phyloP scores from a whole-genome alignment of 2,329 filamentous ascomycete genomes.

The Aspergillus unguis region DNA sequence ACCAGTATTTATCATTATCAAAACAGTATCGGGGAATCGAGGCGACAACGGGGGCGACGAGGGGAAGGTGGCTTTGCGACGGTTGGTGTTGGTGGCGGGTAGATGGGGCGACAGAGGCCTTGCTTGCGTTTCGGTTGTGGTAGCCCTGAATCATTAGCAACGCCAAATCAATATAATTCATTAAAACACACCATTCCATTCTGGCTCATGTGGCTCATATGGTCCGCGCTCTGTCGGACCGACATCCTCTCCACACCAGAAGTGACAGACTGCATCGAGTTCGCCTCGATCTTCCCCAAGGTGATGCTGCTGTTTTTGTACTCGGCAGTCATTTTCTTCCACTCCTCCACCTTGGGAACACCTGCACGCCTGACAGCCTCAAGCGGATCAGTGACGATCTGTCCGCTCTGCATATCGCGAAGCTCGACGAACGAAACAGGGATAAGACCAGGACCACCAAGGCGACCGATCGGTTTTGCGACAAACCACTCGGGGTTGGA shows the following conservation, averaged over 20 bases:
- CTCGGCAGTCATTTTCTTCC: constrained; percentile 99
- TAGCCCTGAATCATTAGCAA: constrained; percentile 24
- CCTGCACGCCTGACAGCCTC: constrained; percentile 85
- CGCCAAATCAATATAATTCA: background rate
- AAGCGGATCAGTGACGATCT: constrained; percentile 74
- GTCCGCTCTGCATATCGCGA: constrained; percentile 84
- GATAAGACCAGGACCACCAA: constrained; percentile 93
- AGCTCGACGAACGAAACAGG: constrained; percentile 97
- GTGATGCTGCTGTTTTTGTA: constrained; percentile 99
- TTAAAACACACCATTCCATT: constrained; percentile 51
- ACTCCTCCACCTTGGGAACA: constrained; percentile 93
- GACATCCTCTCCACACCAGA: constrained; percentile 77
- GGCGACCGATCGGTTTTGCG: constrained; percentile 93
- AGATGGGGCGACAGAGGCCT: constrained; percentile 29
- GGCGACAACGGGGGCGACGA: constrained; percentile 75
- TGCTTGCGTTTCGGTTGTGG: constrained; percentile 42
- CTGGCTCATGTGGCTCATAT: constrained; percentile 51
- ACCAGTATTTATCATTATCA: constrained; percentile 98
- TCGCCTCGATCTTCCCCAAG: constrained; percentile 75
- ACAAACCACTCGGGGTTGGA: constrained; percentile 99
- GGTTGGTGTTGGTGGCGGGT: constrained; percentile 46
- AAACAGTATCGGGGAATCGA: constrained; percentile 92
- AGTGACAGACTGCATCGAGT: constrained; percentile 57
- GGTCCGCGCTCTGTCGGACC: constrained; percentile 53
- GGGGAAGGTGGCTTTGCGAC: constrained; percentile 40